Conservation (phyloP, 1,139 yeast species). For the Magnusiomyces sp. region DNA sequence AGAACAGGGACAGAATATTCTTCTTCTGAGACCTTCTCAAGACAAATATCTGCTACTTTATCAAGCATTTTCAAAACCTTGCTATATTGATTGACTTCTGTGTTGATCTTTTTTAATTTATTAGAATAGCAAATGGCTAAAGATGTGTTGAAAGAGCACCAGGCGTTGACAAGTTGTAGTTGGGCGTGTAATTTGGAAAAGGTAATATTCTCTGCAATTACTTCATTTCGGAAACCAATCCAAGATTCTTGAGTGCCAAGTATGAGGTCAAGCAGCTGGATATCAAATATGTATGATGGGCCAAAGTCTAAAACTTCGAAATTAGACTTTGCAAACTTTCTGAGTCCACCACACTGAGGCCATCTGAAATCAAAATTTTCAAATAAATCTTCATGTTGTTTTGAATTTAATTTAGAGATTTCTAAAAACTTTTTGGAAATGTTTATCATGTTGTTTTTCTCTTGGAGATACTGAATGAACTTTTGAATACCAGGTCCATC, state of each 20-base stretch:
- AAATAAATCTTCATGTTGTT: constrained; percentile 41
- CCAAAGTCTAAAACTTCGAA: constrained; percentile 29
- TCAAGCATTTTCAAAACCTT: constrained; percentile 33
- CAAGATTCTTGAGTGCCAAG: constrained; percentile 44
- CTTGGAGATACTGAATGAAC: constrained; percentile 40
- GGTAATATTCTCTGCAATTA: constrained; percentile 54
- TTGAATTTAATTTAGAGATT: constrained; percentile 37
- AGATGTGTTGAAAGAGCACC: constrained; percentile 71
- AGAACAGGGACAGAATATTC: constrained; percentile 45
- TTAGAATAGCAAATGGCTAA: constrained; percentile 38
- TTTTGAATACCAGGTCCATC: constrained; percentile 26
- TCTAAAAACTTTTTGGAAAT: constrained; percentile 16
- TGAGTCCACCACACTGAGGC: constrained; percentile 38
- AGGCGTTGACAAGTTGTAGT: constrained; percentile 58
- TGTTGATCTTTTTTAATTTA: constrained; percentile 18
- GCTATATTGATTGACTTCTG: too few relatives aligned
- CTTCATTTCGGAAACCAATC: constrained; percentile 45
- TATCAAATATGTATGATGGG: constrained; percentile 46
- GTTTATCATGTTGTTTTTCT: constrained; percentile 32
- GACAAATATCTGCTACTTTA: constrained; percentile 39
- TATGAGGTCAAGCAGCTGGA: constrained; percentile 54
- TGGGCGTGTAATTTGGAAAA: constrained; percentile 62
- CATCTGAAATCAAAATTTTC: constrained; percentile 42
- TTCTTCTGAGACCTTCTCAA: constrained; percentile 45
- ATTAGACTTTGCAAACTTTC: constrained; percentile 37